These are phyloP conservation scores for Cordyceps militaris DNA, from an alignment of 2,329 filamentous ascomycete genomes.

Conservation along the genomic window DNA sequence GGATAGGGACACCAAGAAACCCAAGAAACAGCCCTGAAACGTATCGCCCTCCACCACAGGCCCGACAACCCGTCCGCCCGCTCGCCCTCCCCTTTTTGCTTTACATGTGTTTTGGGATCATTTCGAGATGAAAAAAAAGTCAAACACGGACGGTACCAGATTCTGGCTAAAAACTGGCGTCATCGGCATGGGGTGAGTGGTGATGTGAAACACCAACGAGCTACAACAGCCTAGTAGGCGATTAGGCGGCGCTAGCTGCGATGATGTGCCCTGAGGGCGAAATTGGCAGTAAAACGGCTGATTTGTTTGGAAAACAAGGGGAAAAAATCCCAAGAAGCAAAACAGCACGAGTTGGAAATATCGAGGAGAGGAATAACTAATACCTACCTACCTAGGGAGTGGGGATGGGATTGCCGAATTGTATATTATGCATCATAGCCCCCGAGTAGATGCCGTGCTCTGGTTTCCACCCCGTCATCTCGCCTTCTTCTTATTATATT, in stretches of 20 bases:
- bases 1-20: too few relatives aligned
- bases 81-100: background rate
- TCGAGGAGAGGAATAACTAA: too few relatives aligned
- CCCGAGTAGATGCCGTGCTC: background rate
- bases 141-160: slow-evolving; percentile 3
- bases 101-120: background rate
- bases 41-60: background rate
- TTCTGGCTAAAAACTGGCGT: background rate
- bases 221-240: background rate
- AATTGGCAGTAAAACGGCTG: background rate
- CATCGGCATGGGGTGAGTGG: slow-evolving; percentile 9
- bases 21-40: slow-evolving; percentile 7
- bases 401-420: background rate
- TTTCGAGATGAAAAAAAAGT: background rate
- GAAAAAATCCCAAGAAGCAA: background rate
- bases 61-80: background rate
- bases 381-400: background rate
- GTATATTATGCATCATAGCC: background rate
- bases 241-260: slow-evolving; percentile 7
- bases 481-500: background rate
- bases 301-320: background rate
- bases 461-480: background rate
- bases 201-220: slow-evolving; percentile 8
- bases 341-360: background rate
- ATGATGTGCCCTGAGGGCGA: background rate